Evolutionary conservation across 805 yeast genomes (phyloP).

Genomic region (Torulaspora microellipsoides): DNA sequence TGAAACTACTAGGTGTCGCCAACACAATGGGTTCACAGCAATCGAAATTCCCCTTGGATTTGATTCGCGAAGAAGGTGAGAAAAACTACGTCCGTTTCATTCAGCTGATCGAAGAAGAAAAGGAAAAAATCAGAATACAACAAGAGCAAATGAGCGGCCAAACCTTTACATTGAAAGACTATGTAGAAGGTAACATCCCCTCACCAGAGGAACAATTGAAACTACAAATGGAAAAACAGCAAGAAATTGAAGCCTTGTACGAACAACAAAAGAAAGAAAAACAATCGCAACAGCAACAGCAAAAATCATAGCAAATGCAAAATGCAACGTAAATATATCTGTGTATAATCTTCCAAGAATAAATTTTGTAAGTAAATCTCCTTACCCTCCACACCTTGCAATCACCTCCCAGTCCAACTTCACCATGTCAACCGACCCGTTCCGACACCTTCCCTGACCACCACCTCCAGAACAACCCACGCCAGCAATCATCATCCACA

Average conservation of each 20-base stretch:
- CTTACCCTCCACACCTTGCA: no score
- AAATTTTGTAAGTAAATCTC: no score
- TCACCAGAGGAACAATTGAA: conserved; percentile 59
- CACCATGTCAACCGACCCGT: no score
- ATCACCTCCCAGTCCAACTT: no score
- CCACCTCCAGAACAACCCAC: no score
- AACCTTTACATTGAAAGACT: conserved; percentile 77
- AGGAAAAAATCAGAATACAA: conserved; percentile 52
- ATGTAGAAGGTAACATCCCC: conserved; percentile 79
- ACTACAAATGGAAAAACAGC: conserved; percentile 40
- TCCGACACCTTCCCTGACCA: no score
- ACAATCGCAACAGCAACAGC: conserved; percentile 10
- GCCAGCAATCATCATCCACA: no score
- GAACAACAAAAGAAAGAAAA: conserved; percentile 29
- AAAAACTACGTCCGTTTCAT: conserved; percentile 79
- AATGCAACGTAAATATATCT: no score
- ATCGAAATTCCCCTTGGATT: conserved; percentile 66
- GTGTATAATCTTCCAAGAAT: no score
- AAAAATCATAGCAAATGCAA: conserved; percentile 2
- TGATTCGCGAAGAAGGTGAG: conserved; percentile 88
- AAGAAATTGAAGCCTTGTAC: conserved; percentile 36
- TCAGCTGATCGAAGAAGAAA: conserved; percentile 81
- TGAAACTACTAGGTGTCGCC: conserved; percentile 58
- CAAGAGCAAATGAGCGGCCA: conserved; percentile 80
- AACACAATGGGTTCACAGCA: conserved; percentile 22